Evolutionary conservation across 2,329 filamentous ascomycete species (phyloP), one percentile per base, ranked within the genome.

Genomic region (Fusarium oxysporum): DNA sequence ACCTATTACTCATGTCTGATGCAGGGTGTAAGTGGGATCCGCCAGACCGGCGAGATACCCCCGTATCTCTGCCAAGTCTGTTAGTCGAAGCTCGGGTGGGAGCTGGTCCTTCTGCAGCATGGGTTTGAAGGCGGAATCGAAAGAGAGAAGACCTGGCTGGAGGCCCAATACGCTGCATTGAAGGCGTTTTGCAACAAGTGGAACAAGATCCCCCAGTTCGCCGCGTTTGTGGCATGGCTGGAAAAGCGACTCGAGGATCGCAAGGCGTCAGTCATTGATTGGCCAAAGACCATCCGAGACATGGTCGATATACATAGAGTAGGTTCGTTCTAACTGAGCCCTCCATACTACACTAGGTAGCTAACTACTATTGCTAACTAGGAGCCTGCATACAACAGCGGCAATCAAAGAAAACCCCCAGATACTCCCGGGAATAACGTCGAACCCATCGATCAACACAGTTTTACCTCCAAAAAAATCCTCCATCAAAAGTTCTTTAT

Each of bases 11-110:
- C 90, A 0, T 92, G 90, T 72, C 83, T 85, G 5, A 91, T 92
- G 90, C 90, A 92, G 76, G 85, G 87, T 8, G 90, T 88, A 1
- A 85, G 86, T 0, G 83, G 85, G 2, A 82, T 91, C 43, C 82
- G 80, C 0, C 91, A 92, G 77, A 90, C 92, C 75, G 82, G 85
- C 5, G 81, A 90, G 45, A 90, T 92, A 75, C 90, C 90, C 30
- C 89, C 90, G 2, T 92, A 90, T 72, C 74, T 92, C 7, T 92
- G 90, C 71, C 88, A 87, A 0, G 83, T 92, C 0, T 91, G 90
- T 71, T 77, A 89, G 62, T 82, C 82, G 11, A 92, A 92, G 78
- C 63, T 92, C 2, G 76, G 81, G 5, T 75, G 58, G 32, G 76
- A 66, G 8, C 23, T 78, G 6, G 70, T 47, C 0, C 38, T 43